Percentiles rank a stretch among this genome's conserved stretches.
These are phyloP conservation scores for Starmerella scarabaei DNA, from an alignment of 805 yeast genomes.

Conservation along the genomic window DNA sequence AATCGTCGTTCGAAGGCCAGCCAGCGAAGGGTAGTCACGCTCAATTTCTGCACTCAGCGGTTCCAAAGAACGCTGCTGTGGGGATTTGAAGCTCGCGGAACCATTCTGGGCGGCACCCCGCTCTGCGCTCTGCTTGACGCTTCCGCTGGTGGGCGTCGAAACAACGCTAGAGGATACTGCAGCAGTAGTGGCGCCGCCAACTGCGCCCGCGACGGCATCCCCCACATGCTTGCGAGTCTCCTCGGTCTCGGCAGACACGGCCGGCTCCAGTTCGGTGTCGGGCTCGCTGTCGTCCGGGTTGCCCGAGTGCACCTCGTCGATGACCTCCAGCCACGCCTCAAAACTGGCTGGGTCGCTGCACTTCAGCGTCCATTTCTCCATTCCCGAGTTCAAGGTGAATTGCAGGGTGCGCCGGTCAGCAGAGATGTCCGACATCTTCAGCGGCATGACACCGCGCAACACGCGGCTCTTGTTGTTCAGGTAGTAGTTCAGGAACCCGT, in stretches of 20 bases:
- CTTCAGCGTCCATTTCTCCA: constrained; percentile 77
- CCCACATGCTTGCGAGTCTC: not conserved
- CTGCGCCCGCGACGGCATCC: not conserved
- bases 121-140: no score
- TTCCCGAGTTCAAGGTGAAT: constrained; percentile 80
- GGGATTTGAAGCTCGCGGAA: no score
- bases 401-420: constrained; percentile 57
- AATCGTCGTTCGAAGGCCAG: not conserved
- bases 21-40: not conserved
- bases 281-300: constrained; percentile 6
- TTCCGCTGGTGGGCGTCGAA: no score
- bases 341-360: constrained; percentile 54
- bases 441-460: constrained; percentile 84
- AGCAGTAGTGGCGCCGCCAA: not conserved
- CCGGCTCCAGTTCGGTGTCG: constrained; percentile 13
- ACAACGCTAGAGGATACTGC: no score
- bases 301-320: constrained; percentile 33
- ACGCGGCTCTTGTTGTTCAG: constrained; percentile 55
- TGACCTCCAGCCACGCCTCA: constrained; percentile 70
- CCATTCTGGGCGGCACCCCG: no score
- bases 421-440: constrained; percentile 65
- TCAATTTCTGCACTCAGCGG: not conserved
- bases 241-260: not conserved
- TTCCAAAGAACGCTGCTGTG: no score
- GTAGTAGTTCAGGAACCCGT: constrained; percentile 74